Percentiles rank a stretch among this genome's conserved stretches.
These are phyloP conservation scores for Lipomyces chichibuensis DNA, from an alignment of 805 yeast genomes.

Conservation along the genomic window DNA sequence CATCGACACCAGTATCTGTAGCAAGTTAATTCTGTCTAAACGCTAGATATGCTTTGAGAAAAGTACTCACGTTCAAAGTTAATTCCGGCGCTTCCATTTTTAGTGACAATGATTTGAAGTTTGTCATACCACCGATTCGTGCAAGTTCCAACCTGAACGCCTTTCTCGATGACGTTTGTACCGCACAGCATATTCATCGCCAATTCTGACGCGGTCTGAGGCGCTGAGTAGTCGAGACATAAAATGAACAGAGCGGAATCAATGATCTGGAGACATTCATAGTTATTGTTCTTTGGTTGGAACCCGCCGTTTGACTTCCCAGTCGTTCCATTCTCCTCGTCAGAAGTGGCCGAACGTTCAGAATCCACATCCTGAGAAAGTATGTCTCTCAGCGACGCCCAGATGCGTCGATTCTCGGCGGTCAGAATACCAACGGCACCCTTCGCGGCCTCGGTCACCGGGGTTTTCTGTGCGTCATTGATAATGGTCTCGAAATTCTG, in stretches of 20 bases:
- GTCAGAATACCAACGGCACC: slow-evolving; percentile 87
- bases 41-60: background rate
- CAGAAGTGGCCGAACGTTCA: slow-evolving; percentile 33
- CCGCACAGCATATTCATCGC: slow-evolving; percentile 90
- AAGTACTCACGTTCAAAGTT: slow-evolving; percentile 65
- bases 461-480: slow-evolving; percentile 62
- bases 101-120: slow-evolving; percentile 81
- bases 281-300: slow-evolving; percentile 51
- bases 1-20: slow-evolving; percentile 80
- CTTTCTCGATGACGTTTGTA: slow-evolving; percentile 72
- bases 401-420: slow-evolving; percentile 82
- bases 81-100: slow-evolving; percentile 89
- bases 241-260: slow-evolving; percentile 83
- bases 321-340: background rate
- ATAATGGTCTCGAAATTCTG: slow-evolving; percentile 75
- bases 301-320: background rate
- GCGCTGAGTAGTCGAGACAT: slow-evolving; percentile 77
- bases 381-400: slow-evolving; percentile 75
- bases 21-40: background rate
- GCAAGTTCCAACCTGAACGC: slow-evolving; percentile 91
- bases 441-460: slow-evolving; percentile 63
- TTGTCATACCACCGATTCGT: slow-evolving; percentile 95
- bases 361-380: slow-evolving; percentile 47
- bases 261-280: slow-evolving; percentile 70
- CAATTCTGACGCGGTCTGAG: slow-evolving; percentile 59